Percentiles rank a stretch among this genome's conserved stretches.
Conservation (phyloP, 2,329 filamentous ascomycete genomes). For the Keithomyces neogunnii region DNA sequence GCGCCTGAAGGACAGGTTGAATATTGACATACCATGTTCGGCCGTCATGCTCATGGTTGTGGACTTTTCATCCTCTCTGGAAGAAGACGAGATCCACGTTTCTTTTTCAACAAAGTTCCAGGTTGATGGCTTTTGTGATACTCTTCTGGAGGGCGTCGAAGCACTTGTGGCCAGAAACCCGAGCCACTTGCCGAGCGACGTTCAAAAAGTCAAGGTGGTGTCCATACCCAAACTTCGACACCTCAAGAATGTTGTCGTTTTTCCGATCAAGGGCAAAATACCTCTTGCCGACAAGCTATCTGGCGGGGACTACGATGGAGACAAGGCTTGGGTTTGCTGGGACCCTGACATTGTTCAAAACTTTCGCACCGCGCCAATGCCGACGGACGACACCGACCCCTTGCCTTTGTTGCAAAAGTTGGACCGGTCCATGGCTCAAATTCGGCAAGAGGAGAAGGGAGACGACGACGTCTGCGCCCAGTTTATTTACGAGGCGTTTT, state of each 20-base stretch:
- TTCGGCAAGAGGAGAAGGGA: slow-evolving; percentile 22
- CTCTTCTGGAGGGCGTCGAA: slow-evolving; percentile 46
- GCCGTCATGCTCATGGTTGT: slow-evolving; percentile 58
- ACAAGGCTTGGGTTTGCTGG: slow-evolving; percentile 72
- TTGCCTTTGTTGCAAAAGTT: slow-evolving; percentile 41
- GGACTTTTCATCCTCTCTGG: slow-evolving; percentile 53
- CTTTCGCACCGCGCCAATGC: slow-evolving; percentile 51
- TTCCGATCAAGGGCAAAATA: slow-evolving; percentile 52
- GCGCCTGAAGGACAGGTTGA: slow-evolving; percentile 44
- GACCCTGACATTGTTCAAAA: slow-evolving; percentile 54
- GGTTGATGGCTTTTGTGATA: slow-evolving; percentile 42
- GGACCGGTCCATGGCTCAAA: slow-evolving; percentile 34
- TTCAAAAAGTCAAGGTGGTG: slow-evolving; percentile 58
- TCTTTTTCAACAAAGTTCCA: slow-evolving; percentile 60
- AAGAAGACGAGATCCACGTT: slow-evolving; percentile 59
- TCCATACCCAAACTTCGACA: slow-evolving; percentile 52
- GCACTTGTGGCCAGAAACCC: slow-evolving; percentile 62
- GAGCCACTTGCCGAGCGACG: slow-evolving; percentile 60
- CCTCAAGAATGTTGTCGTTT: slow-evolving; percentile 73
- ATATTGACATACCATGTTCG: slow-evolving; percentile 52
- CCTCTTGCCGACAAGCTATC: slow-evolving; percentile 64
- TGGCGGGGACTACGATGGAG: slow-evolving; percentile 76
- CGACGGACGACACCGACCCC: slow-evolving; percentile 28
- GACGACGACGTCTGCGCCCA: slow-evolving; percentile 24
- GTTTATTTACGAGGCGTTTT: slow-evolving; percentile 46